Evolutionary conservation across 805 yeast species (phyloP).

Genomic region (Candida ascalaphidarum): DNA sequence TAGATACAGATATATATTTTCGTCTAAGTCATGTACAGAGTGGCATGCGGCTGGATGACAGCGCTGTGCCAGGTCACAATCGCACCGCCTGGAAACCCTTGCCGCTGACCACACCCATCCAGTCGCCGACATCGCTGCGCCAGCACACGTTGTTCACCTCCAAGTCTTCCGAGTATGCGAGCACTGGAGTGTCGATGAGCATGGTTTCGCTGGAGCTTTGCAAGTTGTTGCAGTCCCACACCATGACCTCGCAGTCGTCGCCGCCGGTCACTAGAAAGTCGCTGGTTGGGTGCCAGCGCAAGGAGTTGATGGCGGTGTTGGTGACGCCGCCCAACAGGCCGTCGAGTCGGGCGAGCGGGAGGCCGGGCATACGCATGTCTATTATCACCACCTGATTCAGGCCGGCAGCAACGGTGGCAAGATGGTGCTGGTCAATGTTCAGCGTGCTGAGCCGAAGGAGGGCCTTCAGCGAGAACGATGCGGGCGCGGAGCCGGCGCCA

Average conservation of each 20-base stretch:
- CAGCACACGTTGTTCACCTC: slow-evolving; percentile 78
- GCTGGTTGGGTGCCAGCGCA: slow-evolving; percentile 78
- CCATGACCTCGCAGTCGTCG: slow-evolving; percentile 64
- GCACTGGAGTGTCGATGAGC: slow-evolving; percentile 25
- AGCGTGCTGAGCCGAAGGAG: slow-evolving; percentile 71
- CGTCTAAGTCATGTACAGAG: no score
- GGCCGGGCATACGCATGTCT: slow-evolving; percentile 84
- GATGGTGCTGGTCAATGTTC: slow-evolving; percentile 68
- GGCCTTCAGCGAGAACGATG: slow-evolving; percentile 37
- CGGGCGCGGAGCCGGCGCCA: background rate
- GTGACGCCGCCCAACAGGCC: slow-evolving; percentile 46
- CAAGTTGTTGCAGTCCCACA: slow-evolving; percentile 50
- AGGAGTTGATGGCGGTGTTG: slow-evolving; percentile 56
- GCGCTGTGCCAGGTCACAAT: slow-evolving; percentile 13
- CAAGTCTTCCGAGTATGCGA: slow-evolving; percentile 50
- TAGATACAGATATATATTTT: no score
- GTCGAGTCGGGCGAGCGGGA: slow-evolving; percentile 62
- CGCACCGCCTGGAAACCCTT: slow-evolving; percentile 61
- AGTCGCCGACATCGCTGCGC: slow-evolving; percentile 58
- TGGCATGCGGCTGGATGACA: no score
- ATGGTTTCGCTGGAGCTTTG: background rate
- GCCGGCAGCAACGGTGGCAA: slow-evolving; percentile 75
- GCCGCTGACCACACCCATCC: slow-evolving; percentile 74
- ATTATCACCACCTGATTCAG: slow-evolving; percentile 58
- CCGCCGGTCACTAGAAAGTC: slow-evolving; percentile 57